Evolutionary conservation across 2,329 filamentous ascomycete genomes (phyloP).

Genomic region (Parastagonospora avenae): DNA sequence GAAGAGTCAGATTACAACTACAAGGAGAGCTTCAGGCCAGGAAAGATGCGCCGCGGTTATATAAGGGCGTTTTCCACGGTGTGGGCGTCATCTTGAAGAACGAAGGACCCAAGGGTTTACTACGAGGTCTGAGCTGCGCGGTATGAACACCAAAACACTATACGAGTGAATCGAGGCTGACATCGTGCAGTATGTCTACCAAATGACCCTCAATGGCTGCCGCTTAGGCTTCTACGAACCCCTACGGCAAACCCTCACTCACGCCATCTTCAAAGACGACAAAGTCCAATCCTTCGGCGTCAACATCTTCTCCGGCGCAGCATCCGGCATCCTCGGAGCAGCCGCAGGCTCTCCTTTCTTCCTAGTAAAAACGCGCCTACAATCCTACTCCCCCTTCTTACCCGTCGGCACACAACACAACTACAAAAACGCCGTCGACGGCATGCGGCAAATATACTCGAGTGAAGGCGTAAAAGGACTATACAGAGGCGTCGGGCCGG

Average conservation of each 20-base stretch:
- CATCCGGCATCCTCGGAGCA: slow-evolving; percentile 87
- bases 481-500: slow-evolving; percentile 88
- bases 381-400: slow-evolving; percentile 89
- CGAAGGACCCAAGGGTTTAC: slow-evolving; percentile 83
- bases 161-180: slow-evolving; percentile 9
- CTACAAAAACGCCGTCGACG: slow-evolving; percentile 85
- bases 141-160: slow-evolving; percentile 44
- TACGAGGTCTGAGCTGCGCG: slow-evolving; percentile 87
- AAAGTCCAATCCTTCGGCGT: slow-evolving; percentile 82
- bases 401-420: slow-evolving; percentile 97
- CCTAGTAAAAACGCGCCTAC: slow-evolving; percentile 93
- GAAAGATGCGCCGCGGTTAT: slow-evolving; percentile 82
- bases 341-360: slow-evolving; percentile 96
- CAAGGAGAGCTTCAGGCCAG: slow-evolving; percentile 94
- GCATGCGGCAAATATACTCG: slow-evolving; percentile 77
- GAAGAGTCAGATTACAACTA: slow-evolving; percentile 74
- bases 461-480: slow-evolving; percentile 79
- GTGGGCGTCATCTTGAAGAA: slow-evolving; percentile 88
- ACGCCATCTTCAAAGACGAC: slow-evolving; percentile 71
- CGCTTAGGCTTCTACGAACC: slow-evolving; percentile 98
- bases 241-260: slow-evolving; percentile 74
- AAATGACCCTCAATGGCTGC: slow-evolving; percentile 94
- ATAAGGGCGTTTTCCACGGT: slow-evolving; percentile 89
- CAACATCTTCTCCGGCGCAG: slow-evolving; percentile 92
- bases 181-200: slow-evolving; percentile 77